phyloP scores from a whole-genome alignment of 169 alveolate genomes.

The Eimeria necatrix region DNA sequence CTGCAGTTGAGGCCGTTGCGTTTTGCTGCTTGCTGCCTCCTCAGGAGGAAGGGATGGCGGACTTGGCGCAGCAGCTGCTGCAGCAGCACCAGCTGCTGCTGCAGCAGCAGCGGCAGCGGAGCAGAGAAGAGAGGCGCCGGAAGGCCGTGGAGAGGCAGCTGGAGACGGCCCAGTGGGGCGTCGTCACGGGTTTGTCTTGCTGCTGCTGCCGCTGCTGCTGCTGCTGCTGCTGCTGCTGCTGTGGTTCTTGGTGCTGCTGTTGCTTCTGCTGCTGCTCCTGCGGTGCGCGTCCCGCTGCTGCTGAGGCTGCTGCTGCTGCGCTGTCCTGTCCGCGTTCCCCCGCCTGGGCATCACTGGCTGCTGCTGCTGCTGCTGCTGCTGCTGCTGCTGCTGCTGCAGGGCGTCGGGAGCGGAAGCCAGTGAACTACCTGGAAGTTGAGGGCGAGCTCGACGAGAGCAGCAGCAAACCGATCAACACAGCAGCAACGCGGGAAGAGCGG shows the following conservation, averaged over 20 bases:
- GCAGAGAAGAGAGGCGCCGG: slow-evolving; percentile 45
- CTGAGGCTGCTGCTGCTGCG: slow-evolving; percentile 8
- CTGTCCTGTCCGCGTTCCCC: not conserved
- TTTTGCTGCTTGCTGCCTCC: slow-evolving; percentile 5
- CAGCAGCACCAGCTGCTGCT: slow-evolving; percentile 27
- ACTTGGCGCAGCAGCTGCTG: slow-evolving; percentile 29
- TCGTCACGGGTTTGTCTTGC: slow-evolving; percentile 20
- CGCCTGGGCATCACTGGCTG: not conserved
- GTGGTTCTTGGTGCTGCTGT: not conserved
- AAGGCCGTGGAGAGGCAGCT: slow-evolving; percentile 52
- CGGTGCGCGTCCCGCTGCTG: not conserved
- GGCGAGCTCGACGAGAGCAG: slow-evolving; percentile 7
- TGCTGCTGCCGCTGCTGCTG: slow-evolving; percentile 33
- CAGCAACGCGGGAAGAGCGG: slow-evolving; percentile 58
- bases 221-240: slow-evolving; percentile 22
- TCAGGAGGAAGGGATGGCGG: slow-evolving; percentile 42
- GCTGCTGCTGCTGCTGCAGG: slow-evolving; percentile 45
- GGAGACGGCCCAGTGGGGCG: slow-evolving; percentile 61
- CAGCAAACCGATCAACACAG: slow-evolving; percentile 40
- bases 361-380: not conserved
- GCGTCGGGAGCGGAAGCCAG: slow-evolving; percentile 61
- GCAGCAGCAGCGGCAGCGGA: slow-evolving; percentile 49
- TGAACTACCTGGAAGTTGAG: slow-evolving; percentile 52
- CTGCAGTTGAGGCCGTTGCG: too few relatives aligned
- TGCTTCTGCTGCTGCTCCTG: not conserved